Evolutionary conservation across 1,284 basidiomycete species (phyloP), one percentile per base, ranked within the genome.

Genomic region (Sanghuangporus baumii): DNA sequence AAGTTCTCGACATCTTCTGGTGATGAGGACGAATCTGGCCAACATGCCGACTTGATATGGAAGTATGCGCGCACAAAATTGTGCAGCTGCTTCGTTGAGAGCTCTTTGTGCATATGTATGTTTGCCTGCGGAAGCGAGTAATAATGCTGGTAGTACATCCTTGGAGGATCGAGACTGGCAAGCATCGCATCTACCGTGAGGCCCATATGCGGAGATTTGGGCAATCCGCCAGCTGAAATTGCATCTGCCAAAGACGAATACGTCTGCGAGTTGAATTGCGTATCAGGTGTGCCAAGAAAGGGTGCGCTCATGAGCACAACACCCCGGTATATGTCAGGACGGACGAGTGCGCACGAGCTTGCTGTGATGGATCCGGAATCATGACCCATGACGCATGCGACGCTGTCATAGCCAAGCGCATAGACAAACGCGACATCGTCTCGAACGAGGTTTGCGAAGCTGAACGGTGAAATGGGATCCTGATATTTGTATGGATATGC

Each of bases 221-320:
- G 61, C 14, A 38, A 62, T 11, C n/a, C 3, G 9, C 67, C 66
- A 5, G 70, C 68, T 7, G 43, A 38, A 57, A 23, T 67, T 38
- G 37, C 68, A 63, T 51, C 47, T 41, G 43, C 20, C n/a, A 26
- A n/a, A 7, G 54, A 56, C 9, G 54, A 2, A 31, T 34, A 41
- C 14, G 52, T 61, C 26, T 55, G 55, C 16, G 58, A 52, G 9
- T 68, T 66, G 38, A 66, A 66, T 6, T 69, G 67, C 20, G 75
- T 68, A 1, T 73, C 60, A 18, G 79, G 78, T 1, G 78, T 69
- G 0, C 83, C 83, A 1, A 75, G 66, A 68, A 81, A 86, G 0
- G 85, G 83, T 2, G 76, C 76, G 66, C 84, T 85, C 82, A 86
- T 85, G 67, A 86, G 70, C 26, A 86, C 80, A 52, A 85, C 76